Percentiles rank a stretch among this genome's conserved stretches.
Conservation (phyloP, 257 asterid species). For the Solanum gracilifrons region DNA sequence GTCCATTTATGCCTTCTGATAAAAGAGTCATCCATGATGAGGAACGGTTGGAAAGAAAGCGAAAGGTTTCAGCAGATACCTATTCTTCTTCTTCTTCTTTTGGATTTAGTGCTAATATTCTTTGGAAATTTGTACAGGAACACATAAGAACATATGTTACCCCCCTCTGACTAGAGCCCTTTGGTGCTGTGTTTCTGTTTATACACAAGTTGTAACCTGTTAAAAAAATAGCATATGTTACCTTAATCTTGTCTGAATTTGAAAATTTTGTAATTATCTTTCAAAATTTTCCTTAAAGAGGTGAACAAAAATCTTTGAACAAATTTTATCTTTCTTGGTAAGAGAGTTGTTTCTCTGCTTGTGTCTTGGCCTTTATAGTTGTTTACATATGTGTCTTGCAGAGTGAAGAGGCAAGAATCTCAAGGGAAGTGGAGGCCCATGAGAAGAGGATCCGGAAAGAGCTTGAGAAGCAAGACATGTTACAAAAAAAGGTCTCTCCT, state of each 20-base stretch:
- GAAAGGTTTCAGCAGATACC: slow-evolving; percentile 42
- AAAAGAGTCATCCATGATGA: slow-evolving; percentile 37
- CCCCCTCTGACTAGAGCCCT: neutral
- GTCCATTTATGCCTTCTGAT: slow-evolving; percentile 38
- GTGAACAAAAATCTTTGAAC: neutral
- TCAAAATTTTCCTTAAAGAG: neutral
- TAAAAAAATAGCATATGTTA: neutral
- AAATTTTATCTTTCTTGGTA: neutral
- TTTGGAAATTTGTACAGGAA: neutral
- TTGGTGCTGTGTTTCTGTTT: neutral
- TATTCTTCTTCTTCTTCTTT: neutral
- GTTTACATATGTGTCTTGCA: slow-evolving; percentile 17
- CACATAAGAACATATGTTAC: neutral
- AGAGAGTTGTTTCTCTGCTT: neutral
- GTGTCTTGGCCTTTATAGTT: neutral
- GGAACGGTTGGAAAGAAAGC: slow-evolving; percentile 70
- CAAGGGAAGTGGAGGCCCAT: slow-evolving; percentile 77
- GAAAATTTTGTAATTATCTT: neutral
- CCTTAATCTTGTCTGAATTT: neutral
- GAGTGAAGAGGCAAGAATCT: slow-evolving; percentile 76
- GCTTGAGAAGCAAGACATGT: slow-evolving; percentile 73
- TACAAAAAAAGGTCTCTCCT: slow-evolving; percentile 54
- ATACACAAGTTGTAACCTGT: neutral
- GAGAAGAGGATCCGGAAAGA: slow-evolving; percentile 82
- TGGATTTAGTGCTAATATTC: neutral